Evolutionary conservation across 495 filamentous ascomycete genomes (phyloP), one percentile per base, ranked within the genome.

Genomic region (Podospora pseudocomata): DNA sequence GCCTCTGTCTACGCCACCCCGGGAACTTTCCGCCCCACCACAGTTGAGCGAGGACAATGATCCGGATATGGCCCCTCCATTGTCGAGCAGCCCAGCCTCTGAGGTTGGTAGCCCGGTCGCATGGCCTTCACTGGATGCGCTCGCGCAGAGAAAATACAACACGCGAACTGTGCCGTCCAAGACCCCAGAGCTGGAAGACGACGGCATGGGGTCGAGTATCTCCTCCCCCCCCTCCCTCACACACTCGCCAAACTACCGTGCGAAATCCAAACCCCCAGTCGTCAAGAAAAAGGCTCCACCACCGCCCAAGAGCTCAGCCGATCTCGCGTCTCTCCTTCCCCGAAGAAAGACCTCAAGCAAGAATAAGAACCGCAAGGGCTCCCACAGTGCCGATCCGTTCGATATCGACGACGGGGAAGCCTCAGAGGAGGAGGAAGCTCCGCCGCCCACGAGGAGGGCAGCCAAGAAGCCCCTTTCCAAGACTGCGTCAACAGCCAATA

Each of bases 151-250:
- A 15, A 75, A 63, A n/a, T 76, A 76, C 68, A 74, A 71, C 44
- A 32, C 69, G n/a, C 67, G 69, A 20, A 16, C 65, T 70, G 4
- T 61, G 53, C 20, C 73, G 70, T 9, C 32, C 5, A 75, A 80
- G 65, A 73, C 79, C 23, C 70, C 79, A 57, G 65, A 74, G 32
- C 49, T 63, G 0, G 69, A 72, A 59, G 69, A 73, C 59, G 76
- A 80, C 49, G 70, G 73, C 64, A 49, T 54, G 27, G 28, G 71
- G 53, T 84, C 82, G 7, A 77, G 81, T 39, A 71, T 83, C 16
- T 85, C 82, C 1, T 85, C 82, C 15, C 82, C 82, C 0, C 82
- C 82, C 3, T 85, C 82, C 3, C 77, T 85, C 0, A 85, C 82
- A 11, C 81, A 85, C 68, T 85, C 82, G 2, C 82, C 82, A 3